Percentiles rank a stretch among this genome's conserved stretches.
Conservation (phyloP, 768 basidiomycete species). For the Podaxis pistillaris region DNA sequence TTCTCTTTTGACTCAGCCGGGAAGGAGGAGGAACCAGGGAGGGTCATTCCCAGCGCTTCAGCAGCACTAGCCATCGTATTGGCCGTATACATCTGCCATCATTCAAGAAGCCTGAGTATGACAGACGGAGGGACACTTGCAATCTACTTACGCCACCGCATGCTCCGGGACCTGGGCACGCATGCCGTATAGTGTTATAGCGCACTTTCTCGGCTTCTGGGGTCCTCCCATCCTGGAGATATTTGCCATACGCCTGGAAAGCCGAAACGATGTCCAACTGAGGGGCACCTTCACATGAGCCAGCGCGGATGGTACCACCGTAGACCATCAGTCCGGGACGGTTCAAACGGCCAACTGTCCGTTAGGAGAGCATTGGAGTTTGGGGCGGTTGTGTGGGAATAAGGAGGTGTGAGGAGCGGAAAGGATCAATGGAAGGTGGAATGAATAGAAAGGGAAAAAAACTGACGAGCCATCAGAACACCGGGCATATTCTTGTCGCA, state of each 20-base stretch:
- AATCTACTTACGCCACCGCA: constrained; percentile 84
- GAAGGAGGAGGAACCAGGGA: constrained; percentile 96
- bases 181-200: constrained; percentile 84
- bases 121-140: neutral
- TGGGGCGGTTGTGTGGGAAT: constrained; percentile 16
- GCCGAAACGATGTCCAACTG: constrained; percentile 95
- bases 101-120: neutral
- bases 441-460: constrained; percentile 7
- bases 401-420: constrained; percentile 9
- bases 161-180: constrained; percentile 97
- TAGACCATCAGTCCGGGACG: constrained; percentile 98
- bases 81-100: constrained; percentile 87
- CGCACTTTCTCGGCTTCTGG: constrained; percentile 78
- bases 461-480: constrained; percentile 92
- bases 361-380: constrained; percentile 1
- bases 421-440: neutral
- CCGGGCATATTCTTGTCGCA: constrained; percentile 99
- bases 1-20: constrained; percentile 94
- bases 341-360: constrained; percentile 86
- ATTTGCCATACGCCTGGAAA: constrained; percentile 97
- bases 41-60: constrained; percentile 93
- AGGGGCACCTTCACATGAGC: constrained; percentile 85
- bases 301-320: constrained; percentile 91
- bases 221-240: constrained; percentile 86
- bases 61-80: constrained; percentile 98